Percentiles rank a stretch among this genome's conserved stretches.
These are phyloP conservation scores for Aschersonia sp. DNA, from an alignment of 2,329 filamentous ascomycete species.

Conservation along the genomic window DNA sequence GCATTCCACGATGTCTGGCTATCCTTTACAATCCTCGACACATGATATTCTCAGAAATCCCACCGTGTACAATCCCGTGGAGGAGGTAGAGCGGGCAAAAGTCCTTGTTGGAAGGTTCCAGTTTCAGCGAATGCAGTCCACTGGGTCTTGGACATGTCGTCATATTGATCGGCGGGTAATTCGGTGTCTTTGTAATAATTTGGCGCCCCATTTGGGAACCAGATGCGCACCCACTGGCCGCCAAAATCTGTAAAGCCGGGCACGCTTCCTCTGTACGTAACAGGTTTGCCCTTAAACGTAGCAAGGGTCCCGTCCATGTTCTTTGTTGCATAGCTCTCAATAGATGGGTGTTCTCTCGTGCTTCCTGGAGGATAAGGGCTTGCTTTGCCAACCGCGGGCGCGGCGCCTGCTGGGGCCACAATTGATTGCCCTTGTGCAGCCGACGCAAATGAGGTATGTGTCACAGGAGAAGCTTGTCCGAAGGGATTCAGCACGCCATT, in stretches of 20 bases:
- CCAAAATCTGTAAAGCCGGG: constrained; percentile 37
- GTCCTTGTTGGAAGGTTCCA: constrained; percentile 53
- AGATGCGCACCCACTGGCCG: constrained; percentile 48
- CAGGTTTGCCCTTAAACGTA: constrained; percentile 49
- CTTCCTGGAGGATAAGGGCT: constrained; percentile 30
- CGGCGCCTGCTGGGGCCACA: constrained; percentile 2
- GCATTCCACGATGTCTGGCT: too few species aligned
- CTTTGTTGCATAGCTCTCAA: constrained; percentile 28
- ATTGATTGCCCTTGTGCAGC: constrained; percentile 5
- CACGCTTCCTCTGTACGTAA: constrained; percentile 37
- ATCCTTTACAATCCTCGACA: too few species aligned
- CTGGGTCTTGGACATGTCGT: constrained; percentile 42
- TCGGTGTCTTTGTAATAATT: constrained; percentile 49
- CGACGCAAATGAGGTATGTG: constrained; percentile 7
- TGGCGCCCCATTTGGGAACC: constrained; percentile 60
- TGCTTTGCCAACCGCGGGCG: background rate
- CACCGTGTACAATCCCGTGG: constrained; percentile 61
- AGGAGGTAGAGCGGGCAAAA: constrained; percentile 67
- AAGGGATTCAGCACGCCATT: constrained; percentile 9
- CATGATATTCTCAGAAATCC: constrained; percentile 41
- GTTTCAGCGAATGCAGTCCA: constrained; percentile 52
- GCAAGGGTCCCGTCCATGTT: constrained; percentile 29
- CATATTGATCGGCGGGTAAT: constrained; percentile 39
- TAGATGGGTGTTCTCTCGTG: constrained; percentile 27
- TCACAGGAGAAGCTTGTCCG: constrained; percentile 1